Conservation (phyloP, 768 basidiomycete genomes). For the Leccinum obscurum region DNA sequence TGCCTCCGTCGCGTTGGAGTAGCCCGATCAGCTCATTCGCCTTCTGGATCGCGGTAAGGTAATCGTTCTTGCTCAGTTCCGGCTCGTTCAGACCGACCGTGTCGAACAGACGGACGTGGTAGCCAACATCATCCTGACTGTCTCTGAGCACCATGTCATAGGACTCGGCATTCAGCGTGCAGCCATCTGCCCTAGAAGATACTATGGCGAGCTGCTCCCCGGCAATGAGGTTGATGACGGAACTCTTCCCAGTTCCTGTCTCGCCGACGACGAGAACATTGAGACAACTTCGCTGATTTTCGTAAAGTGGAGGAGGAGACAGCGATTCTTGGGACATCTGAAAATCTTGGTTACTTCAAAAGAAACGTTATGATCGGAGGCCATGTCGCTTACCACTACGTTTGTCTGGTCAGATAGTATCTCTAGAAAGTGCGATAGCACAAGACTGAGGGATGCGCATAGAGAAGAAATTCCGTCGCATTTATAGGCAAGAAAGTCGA, state of each 20-base stretch:
- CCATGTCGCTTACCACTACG: constrained; percentile 10
- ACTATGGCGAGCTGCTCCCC: constrained; percentile 26
- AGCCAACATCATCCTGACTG: not conserved
- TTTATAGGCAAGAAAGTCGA: not conserved
- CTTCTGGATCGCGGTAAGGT: constrained; percentile 29
- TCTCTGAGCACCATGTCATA: constrained; percentile 28
- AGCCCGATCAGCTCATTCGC: constrained; percentile 33
- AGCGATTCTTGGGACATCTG: constrained; percentile 7
- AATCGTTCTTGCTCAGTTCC: constrained; percentile 14
- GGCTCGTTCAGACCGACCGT: constrained; percentile 35
- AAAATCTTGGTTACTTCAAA: not conserved
- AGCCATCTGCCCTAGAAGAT: constrained; percentile 32
- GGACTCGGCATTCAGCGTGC: constrained; percentile 31
- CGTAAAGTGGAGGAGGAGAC: constrained; percentile 7
- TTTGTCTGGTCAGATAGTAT: not conserved
- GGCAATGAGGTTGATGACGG: constrained; percentile 41
- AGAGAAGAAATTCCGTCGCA: not conserved
- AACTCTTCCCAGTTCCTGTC: constrained; percentile 38
- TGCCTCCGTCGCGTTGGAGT: constrained; percentile 29
- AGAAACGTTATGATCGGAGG: not conserved
- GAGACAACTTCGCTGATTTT: constrained; percentile 19
- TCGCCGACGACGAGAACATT: constrained; percentile 39
- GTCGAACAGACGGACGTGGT: constrained; percentile 30
- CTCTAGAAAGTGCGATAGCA: not conserved
- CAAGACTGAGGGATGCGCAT: not conserved